Evolutionary conservation across 2,329 filamentous ascomycete species (phyloP), one percentile per base, ranked within the genome.

Genomic region (Penicillium sumatraense): DNA sequence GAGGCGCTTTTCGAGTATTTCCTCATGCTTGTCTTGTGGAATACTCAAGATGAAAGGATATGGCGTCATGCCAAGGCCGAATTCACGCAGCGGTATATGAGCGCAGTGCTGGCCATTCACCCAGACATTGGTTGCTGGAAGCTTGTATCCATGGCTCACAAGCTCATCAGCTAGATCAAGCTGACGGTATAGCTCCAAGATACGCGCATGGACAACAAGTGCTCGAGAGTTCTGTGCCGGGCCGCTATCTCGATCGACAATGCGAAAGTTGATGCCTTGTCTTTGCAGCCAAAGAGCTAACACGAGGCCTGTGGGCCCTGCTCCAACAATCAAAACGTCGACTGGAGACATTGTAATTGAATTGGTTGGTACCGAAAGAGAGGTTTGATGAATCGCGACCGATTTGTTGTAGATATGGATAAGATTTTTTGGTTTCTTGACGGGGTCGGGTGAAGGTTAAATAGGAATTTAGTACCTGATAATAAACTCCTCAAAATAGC

Each of bases 111-210:
- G 46, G 7, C 66, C 62, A 21, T 65, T 53, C 0, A 66, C 49
- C 69, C 73, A 78, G 11, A 80, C 53, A 10, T 73, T 72, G 8
- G 73, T 68, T 9, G 75, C 77, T 13, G 60, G 58, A n/a, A 75
- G 66, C 16, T 71, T 61, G 42, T 72, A 73, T 16, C 79, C 78
- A 5, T 64, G 63, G 1, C 61, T 56, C 2, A 79, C 41, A 23
- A 81, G 60, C 3, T 67, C 65, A 10, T 75, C 68, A 7, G 73
- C 65, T 27, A 78, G 59, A 5, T 69, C 68, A 41, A 83, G 74
- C 35, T 81, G 80, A 44, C 74, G 74, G 47, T 83, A 75, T 21
- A 83, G 69, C 60, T 84, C 82, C 8, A 82, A 62, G 1, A 77
- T 80, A 8, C 81, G 77, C 11, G 80, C 71, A 53, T 84, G 82